Evolutionary conservation across 371 early-diverging fungal genomes (phyloP), one percentile per base, ranked within the genome.

Genomic region (Mortierella sp.): DNA sequence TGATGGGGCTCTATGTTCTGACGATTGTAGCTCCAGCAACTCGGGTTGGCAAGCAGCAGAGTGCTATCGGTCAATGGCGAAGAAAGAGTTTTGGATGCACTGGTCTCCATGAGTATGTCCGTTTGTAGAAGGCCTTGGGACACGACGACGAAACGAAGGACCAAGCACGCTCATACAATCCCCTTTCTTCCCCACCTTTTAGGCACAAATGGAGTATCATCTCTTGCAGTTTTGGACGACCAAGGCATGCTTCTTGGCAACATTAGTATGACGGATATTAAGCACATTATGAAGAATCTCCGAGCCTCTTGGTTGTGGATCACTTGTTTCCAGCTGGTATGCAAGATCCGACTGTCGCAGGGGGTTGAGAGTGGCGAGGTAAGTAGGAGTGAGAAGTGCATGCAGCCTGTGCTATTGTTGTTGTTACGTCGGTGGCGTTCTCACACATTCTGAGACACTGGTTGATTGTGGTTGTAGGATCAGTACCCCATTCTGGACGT

Each of bases 401-500:
- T 27, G 56, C 13, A 34, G 38, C 28, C 21, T 12, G 10, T 28
- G 21, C 47, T 21, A 28, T 58, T 58, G 34, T 34, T 4, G 34
- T 34, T 34, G 34, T 10, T 10, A 7, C 34, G 34, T 4, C 34
- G 10, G 10, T 34, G 34, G 10, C 10, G 34, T 7, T 34, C 34
- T 34, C 7, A 34, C 34, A 34, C n/a, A n/a, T n/a, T n/a, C n/a
- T n/a, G 10, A 34, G 10, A 4, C 34, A 34, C 10, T 47, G 23
- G 18, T 23, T 19, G 43, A 3, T 48, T 5, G n/a, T 5, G 4
- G 45, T 16, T 26, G 26, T 38, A 62, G 84, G 95, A 95, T 54
- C 85, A 87, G 9, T 81, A 88, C 19, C 93, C 95, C 0, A 91
- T 94, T 14, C 90, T 95, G 76, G 91, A 91, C 57, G 94, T 92